Base-by-base conservation (phyloP, 805 yeast genomes). In the Candida quercuum region DNA sequence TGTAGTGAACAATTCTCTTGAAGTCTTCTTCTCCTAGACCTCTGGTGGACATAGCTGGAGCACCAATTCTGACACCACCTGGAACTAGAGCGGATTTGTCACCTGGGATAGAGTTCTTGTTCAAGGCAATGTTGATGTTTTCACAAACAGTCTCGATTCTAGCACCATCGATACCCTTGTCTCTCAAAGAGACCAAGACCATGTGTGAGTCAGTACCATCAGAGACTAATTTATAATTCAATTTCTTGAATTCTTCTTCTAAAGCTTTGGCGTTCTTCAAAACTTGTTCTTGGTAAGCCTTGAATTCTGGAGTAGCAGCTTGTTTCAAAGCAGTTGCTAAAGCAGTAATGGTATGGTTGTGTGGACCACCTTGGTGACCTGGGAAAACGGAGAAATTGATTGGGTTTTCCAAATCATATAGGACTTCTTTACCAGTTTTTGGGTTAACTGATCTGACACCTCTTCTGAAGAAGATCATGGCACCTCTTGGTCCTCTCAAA, bases 351-450 rank as follows among this genome's bases (percentile, higher is more conserved):
- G 99, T 93, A 71, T 93, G 99, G 75, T 93, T 93, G 71, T 93
- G 98, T 56, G 99, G 99, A 63, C 99, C 99, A 74, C 99, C 99
- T 74, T 93, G 99, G 69, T 93, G 99, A 51, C 96, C 99, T 57
- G 99, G 99, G 91, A 93, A 93, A 38, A 93, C 99, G 9, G 97
- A 88, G 66, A 93, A 93, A 76, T 93, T 93, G 69, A 93, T 89
- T 63, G 86, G 86, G 66, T 78, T 82, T 68, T 93, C 98, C 64
- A 93, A 78, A 55, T 93, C 97, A 66, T 89, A 93, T 41, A 72
- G 68, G 41, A 87, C 71, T 67, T 88, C 96, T 70, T 87, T 86
- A 57, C 98, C 98, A 55, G 87, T 85, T 73, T 89, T 88, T 59
- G 85, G 41, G 35, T 44, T 84, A 49, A 80, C 78, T 42, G 83